These are phyloP conservation scores for Fusarium mexicanum DNA, from an alignment of 2,329 filamentous ascomycete genomes.

Conservation along the genomic window DNA sequence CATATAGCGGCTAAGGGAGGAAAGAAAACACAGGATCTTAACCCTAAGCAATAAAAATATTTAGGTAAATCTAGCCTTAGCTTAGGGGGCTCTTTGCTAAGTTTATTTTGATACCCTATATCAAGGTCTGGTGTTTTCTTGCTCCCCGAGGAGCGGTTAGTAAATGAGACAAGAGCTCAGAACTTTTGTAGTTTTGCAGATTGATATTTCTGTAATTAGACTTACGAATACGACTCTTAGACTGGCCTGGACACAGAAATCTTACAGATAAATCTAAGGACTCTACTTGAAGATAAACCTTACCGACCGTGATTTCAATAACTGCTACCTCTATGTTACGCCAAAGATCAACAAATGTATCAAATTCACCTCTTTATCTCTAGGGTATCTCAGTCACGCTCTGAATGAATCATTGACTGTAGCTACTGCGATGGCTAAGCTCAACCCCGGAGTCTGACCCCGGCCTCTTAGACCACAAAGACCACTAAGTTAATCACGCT, in stretches of 20 bases:
- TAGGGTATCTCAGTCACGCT: neutral
- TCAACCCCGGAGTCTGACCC: slow-evolving; percentile 18
- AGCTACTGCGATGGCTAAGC: slow-evolving; percentile 17
- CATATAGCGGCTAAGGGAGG: too few species aligned
- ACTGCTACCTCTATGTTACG: neutral
- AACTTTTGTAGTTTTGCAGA: neutral
- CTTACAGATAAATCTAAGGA: too few species aligned
- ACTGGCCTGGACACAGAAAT: neutral
- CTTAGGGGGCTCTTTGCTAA: too few species aligned
- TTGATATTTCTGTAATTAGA: too few species aligned
- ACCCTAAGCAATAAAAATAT: too few species aligned
- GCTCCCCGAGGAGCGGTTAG: too few species aligned
- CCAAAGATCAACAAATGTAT: neutral
- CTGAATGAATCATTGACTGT: slow-evolving; percentile 32
- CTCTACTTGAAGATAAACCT: neutral
- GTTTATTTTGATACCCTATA: too few species aligned
- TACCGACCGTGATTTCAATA: neutral
- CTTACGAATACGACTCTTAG: neutral
- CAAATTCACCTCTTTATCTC: neutral
- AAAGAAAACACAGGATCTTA: too few species aligned
- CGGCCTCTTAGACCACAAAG: slow-evolving; percentile 11
- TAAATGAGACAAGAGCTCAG: too few species aligned
- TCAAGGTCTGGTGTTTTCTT: too few species aligned
- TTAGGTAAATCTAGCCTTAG: too few species aligned
- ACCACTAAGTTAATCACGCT: slow-evolving; percentile 6